These are phyloP conservation scores for Arachis hypogaea DNA, from an alignment of 306 rosid genomes.

Conservation along the genomic window DNA sequence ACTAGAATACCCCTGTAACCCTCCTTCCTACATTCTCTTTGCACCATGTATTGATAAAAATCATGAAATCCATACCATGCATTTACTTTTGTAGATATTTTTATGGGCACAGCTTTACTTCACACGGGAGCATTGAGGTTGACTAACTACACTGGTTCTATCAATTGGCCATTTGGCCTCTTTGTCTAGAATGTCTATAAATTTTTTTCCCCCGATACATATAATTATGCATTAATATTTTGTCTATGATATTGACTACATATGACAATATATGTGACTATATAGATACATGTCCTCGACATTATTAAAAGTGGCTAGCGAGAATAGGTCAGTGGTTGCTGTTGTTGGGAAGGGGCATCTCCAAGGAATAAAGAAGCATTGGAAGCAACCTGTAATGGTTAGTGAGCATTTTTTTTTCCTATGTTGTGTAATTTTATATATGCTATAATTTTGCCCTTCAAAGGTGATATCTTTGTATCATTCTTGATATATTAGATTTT, in stretches of 20 bases:
- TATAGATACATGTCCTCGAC: constrained; percentile 85
- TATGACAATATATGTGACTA: constrained; percentile 9
- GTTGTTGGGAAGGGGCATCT: constrained; percentile 97
- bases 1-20: constrained; percentile 1
- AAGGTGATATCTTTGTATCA: neutral
- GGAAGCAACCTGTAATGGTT: constrained; percentile 89
- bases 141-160: neutral
- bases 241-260: constrained; percentile 1
- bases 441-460: neutral
- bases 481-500: constrained; percentile 1
- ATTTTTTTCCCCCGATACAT: no score
- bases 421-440: neutral
- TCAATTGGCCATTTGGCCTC: neutral
- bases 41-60: constrained; percentile 4
- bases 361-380: constrained; percentile 81
- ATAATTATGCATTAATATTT: constrained; percentile 3
- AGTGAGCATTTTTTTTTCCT: constrained; percentile 39
- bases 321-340: constrained; percentile 74
- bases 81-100: neutral
- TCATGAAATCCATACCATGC: neutral
- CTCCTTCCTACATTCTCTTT: neutral
- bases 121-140: constrained; percentile 13
- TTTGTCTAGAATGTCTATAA: constrained; percentile 11
- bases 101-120: constrained; percentile 6
- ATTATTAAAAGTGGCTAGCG: constrained; percentile 68